Evolutionary conservation across 2,329 filamentous ascomycete genomes (phyloP).

Genomic region (Paraphaeosphaeria minitans): DNA sequence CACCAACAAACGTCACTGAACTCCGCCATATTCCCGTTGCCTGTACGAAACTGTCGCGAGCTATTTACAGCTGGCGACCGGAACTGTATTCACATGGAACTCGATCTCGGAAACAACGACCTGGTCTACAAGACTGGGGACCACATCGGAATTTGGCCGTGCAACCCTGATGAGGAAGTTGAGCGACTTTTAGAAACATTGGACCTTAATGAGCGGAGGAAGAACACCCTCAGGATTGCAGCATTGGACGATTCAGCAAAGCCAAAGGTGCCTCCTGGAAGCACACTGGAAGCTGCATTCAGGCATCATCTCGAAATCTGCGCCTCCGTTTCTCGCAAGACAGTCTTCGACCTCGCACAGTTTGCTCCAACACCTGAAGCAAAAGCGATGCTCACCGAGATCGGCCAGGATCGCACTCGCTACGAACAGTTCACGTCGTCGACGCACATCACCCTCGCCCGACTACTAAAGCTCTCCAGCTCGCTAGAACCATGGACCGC

Average conservation of each 20-base stretch:
- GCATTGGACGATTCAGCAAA: constrained; percentile 36
- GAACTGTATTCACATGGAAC: constrained; percentile 50
- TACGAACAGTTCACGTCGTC: constrained; percentile 38
- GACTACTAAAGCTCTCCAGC: constrained; percentile 41
- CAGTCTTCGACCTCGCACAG: constrained; percentile 42
- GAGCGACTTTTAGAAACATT: constrained; percentile 38
- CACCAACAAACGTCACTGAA: constrained; percentile 35
- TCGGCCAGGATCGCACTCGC: constrained; percentile 41
- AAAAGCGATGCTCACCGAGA: constrained; percentile 34
- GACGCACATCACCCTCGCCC: constrained; percentile 47
- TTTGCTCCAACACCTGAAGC: constrained; percentile 47
- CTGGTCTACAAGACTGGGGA: constrained; percentile 53
- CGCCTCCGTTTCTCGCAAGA: constrained; percentile 49
- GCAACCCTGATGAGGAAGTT: constrained; percentile 48
- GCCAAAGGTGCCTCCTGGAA: constrained; percentile 49
- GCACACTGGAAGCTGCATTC: constrained; percentile 48
- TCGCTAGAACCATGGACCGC: constrained; percentile 36
- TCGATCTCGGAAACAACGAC: constrained; percentile 45
- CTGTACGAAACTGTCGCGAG: constrained; percentile 39
- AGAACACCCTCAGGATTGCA: constrained; percentile 34
- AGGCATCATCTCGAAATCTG: constrained; percentile 56
- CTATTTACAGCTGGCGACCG: constrained; percentile 44
- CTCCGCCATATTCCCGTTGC: constrained; percentile 40
- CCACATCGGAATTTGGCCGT: constrained; percentile 50
- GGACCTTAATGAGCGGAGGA: constrained; percentile 24